Evolutionary conservation across 1,284 basidiomycete genomes (phyloP).

Genomic region (Boletus semigastroideus): DNA sequence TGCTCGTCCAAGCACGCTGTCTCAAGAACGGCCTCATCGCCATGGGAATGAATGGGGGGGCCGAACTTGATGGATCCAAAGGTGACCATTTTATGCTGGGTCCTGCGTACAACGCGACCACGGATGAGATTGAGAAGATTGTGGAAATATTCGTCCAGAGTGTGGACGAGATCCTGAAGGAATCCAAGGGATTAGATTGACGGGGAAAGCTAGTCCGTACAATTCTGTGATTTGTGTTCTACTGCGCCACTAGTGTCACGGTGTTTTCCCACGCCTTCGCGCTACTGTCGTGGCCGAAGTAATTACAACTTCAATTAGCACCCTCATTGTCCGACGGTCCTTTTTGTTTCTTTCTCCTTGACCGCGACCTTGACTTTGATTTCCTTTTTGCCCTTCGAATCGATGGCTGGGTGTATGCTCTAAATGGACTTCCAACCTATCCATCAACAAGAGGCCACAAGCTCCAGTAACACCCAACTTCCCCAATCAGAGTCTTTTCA

Average conservation of each 20-base stretch:
- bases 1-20: constrained; percentile 63
- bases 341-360: constrained; percentile 28
- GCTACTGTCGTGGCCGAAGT: constrained; percentile 16
- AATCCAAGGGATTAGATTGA: constrained; percentile 26
- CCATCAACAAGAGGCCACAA: constrained; percentile 67
- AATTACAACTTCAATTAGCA: constrained; percentile 31
- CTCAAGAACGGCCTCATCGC: constrained; percentile 64
- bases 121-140: constrained; percentile 59
- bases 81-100: constrained; percentile 62
- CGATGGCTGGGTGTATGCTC: constrained; percentile 79
- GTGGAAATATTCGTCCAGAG: constrained; percentile 50
- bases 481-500: constrained; percentile 39
- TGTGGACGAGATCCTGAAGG: constrained; percentile 59
- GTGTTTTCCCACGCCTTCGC: constrained; percentile 34
- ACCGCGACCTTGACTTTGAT: constrained; percentile 29
- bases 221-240: no score
- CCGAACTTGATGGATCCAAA: constrained; percentile 63
- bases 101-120: constrained; percentile 73
- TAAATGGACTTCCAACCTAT: constrained; percentile 82
- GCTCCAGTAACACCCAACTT: constrained; percentile 46
- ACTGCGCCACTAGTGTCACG: constrained; percentile 10
- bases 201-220: not conserved
- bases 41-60: constrained; percentile 73
- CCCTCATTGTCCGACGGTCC: constrained; percentile 12
- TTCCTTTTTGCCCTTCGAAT: constrained; percentile 41